Evolutionary conservation across 2,329 filamentous ascomycete species (phyloP), one percentile per base, ranked within the genome.

Genomic region (Aspergillus candidus): DNA sequence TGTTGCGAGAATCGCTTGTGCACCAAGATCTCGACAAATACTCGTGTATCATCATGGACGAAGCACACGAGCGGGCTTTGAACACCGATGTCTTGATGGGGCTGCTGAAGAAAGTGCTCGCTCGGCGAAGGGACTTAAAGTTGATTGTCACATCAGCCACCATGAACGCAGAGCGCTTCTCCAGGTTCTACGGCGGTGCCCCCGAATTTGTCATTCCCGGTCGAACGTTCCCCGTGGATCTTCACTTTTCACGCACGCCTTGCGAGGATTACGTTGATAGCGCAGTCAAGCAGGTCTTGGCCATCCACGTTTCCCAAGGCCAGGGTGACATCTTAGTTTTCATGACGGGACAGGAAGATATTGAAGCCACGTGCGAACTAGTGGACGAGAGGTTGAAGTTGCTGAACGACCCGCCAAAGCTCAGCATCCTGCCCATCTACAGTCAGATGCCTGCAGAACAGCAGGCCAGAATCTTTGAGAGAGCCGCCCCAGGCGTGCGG

Each of bases 321-420:
- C 70, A 82, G 1, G 93, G 93, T 11, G 93, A 98, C 68, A 97
- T 98, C 44, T 73, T 98, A 7, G 91, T 98, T 7, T 98, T 98
- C 68, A 98, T 98, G 93, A 98, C 94, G 0, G 93, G 93, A 10
- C 93, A 97, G 65, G 94, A 98, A 68, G 93, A 98, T 60, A 98
- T 98, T 49, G 93, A 98, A 66, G 86, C 86, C 34, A 98, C 94
- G 0, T 98, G 93, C 62, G 93, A 98, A 60, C 74, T 97, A 14
- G 78, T 97, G 3, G 87, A 88, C 43, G 91, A 96, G 62, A 78
- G 93, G 35, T 74, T 98, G 12, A 84, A 88, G 52, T 79, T 91
- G 27, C 77, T 98, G 29, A 97, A 96, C 51, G 90, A 98, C 58
- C 91, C 93, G 1, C 90, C 93, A 1, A 91, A 95, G 62, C 79